Evolutionary conservation across 257 asterid species (phyloP), one percentile per base, ranked within the genome.

Genomic region (Lantana camara): DNA sequence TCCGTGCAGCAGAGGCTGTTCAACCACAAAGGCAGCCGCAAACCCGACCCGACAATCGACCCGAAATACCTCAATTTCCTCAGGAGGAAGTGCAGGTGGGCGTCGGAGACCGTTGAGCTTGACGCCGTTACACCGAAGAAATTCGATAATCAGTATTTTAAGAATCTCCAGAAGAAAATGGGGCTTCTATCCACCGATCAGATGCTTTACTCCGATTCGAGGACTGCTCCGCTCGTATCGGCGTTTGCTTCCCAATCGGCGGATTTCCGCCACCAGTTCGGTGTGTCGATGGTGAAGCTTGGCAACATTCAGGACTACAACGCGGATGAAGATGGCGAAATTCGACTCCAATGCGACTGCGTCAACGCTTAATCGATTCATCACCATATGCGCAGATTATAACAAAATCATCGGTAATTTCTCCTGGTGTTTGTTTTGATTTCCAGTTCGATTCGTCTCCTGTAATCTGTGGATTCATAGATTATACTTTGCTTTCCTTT

Each of bases 61-160:
- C 85, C 79, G 0, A 75, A 60, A 9, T 91, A 85, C 37, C 68
- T 84, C 3, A 88, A 82, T 63, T 89, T 68, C 77, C 64, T 91
- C 79, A 63, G 76, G 27, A 79, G 95, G 48, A 86, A 91, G 57
- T 91, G 98, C 81, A 69, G 98, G 45, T 91, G 98, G 98, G 96
- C 95, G 8, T 86, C 95, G 21, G 96, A 89, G 49, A 73, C 57
- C 7, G 95, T 85, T 34, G 77, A 83, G 45, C 85, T 89, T 0
- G 96, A 91, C 22, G 90, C 86, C 1, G 54, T 27, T 0, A 83
- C 90, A 0, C 98, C 96, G 0, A 74, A 34, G 22, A 52, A 40
- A 17, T 83, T 91, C 29, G 95, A 91, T 50, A 73, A 47, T 4
- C 85, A 79, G 30, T 84, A 86, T 75, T 91, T 76, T 79, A 83